phyloP scores from a whole-genome alignment of 768 basidiomycete genomes.

The Xerocomus brunneocitrinus region DNA sequence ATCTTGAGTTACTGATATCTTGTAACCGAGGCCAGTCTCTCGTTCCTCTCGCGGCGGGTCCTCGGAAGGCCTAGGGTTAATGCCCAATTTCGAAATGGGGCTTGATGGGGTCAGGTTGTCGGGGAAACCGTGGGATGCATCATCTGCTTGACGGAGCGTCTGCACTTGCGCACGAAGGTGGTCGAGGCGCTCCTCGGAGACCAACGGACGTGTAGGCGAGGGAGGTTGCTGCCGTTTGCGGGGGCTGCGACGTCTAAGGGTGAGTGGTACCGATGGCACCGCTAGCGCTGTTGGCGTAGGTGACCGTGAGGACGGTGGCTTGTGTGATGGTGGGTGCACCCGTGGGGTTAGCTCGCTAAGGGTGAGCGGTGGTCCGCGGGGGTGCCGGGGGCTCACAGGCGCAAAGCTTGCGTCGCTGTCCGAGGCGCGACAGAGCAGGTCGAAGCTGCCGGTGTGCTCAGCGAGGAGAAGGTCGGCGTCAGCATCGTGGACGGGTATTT shows the following conservation, averaged over 20 bases:
- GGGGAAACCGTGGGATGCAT: background rate
- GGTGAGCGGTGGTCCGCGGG: slow-evolving; percentile 32
- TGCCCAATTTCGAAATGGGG: background rate
- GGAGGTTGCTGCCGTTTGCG: slow-evolving; percentile 3
- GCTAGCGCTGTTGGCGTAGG: slow-evolving; percentile 9
- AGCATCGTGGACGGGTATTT: slow-evolving; percentile 41
- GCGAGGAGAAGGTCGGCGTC: slow-evolving; percentile 34
- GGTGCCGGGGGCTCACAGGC: slow-evolving; percentile 26
- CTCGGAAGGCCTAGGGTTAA: slow-evolving; percentile 1
- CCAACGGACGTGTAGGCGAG: slow-evolving; percentile 6
- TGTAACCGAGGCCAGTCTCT: background rate
- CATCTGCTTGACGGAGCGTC: slow-evolving; percentile 12
- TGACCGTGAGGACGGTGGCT: slow-evolving; percentile 6
- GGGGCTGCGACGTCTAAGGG: slow-evolving; percentile 13
- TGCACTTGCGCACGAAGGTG: slow-evolving; percentile 16
- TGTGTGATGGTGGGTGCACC: slow-evolving; percentile 13
- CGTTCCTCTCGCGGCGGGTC: slow-evolving; percentile 2
- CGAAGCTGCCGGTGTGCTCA: slow-evolving; percentile 37
- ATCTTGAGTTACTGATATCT: background rate
- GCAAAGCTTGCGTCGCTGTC: slow-evolving; percentile 36
- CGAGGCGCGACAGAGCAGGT: slow-evolving; percentile 34
- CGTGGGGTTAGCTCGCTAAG: slow-evolving; percentile 41
- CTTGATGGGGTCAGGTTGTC: background rate
- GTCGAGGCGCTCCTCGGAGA: slow-evolving; percentile 28
- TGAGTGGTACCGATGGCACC: slow-evolving; percentile 2